Percentiles rank a stretch among this genome's conserved stretches.
phyloP scores from a whole-genome alignment of 2,329 filamentous ascomycete genomes.

The Diatrype stigma region DNA sequence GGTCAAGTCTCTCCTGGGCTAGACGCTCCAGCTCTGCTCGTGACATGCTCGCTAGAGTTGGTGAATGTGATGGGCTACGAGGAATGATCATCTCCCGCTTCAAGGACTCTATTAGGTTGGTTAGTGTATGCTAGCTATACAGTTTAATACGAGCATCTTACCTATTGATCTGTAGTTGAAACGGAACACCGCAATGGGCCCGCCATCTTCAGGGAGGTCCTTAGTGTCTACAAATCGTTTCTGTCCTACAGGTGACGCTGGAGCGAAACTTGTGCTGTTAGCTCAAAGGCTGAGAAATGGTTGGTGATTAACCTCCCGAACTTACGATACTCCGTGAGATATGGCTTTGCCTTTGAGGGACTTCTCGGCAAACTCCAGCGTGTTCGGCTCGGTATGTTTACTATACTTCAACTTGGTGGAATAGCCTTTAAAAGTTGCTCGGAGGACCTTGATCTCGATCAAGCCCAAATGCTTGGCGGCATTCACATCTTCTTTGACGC shows the following conservation, averaged over 20 bases:
- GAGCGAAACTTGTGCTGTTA: slow-evolving; percentile 7
- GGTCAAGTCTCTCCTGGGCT: slow-evolving; percentile 23
- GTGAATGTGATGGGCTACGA: slow-evolving; percentile 15
- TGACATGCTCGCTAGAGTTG: slow-evolving; percentile 12
- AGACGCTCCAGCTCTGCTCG: slow-evolving; percentile 21
- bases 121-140: not conserved
- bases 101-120: slow-evolving; percentile 22
- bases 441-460: slow-evolving; percentile 18
- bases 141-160: slow-evolving; percentile 3
- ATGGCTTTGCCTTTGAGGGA: slow-evolving; percentile 28
- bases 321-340: slow-evolving; percentile 28
- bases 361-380: slow-evolving; percentile 25
- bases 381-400: not conserved
- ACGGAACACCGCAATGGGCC: slow-evolving; percentile 22
- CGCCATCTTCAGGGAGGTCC: slow-evolving; percentile 5
- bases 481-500: slow-evolving; percentile 16
- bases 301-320: not conserved
- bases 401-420: not conserved
- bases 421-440: slow-evolving; percentile 1
- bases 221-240: not conserved
- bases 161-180: slow-evolving; percentile 31
- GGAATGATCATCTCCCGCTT: slow-evolving; percentile 26
- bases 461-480: slow-evolving; percentile 19
- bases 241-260: not conserved
- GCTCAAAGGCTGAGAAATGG: not conserved